phyloP scores from a whole-genome alignment of 495 filamentous ascomycete species.

The Xylaria flabelliformis region DNA sequence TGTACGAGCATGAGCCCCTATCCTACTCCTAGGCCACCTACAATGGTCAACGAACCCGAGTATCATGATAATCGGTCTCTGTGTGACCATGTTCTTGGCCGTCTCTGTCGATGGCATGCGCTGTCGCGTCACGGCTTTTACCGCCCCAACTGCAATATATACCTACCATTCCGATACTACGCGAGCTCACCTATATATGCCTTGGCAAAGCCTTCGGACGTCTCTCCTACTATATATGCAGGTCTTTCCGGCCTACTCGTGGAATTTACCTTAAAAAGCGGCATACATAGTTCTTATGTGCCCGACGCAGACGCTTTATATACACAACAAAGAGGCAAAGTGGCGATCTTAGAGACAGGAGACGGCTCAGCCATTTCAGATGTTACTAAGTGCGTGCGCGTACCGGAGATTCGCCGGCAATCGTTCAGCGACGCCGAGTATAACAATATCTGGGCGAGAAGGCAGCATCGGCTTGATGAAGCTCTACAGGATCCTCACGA shows the following conservation, averaged over 20 bases:
- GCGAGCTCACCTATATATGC: conserved; percentile 45
- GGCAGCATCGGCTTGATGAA: conserved; percentile 27
- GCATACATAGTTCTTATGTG: neutral
- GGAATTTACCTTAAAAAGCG: conserved; percentile 41
- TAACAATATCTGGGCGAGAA: neutral
- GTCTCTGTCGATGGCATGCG: conserved; percentile 49
- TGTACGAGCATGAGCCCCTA: conserved; percentile 44
- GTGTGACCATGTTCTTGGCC: conserved; percentile 41
- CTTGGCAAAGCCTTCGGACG: conserved; percentile 47
- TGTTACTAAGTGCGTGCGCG: conserved; percentile 17
- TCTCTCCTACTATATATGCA: conserved; percentile 50
- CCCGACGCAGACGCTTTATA: conserved; percentile 2
- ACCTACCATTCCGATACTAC: conserved; percentile 35
- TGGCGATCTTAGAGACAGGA: conserved; percentile 24
- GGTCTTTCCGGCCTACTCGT: conserved; percentile 49
- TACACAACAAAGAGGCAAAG: conserved; percentile 16
- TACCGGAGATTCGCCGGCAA: conserved; percentile 24
- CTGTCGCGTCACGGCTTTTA: conserved; percentile 49
- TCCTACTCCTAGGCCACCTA: conserved; percentile 40
- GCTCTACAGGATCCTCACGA: conserved; percentile 19
- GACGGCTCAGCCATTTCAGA: conserved; percentile 26
- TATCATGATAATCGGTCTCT: conserved; percentile 19
- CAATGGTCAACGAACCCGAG: conserved; percentile 28
- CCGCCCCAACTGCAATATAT: conserved; percentile 51
- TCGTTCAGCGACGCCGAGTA: conserved; percentile 7